phyloP scores from a whole-genome alignment of 2,329 filamentous ascomycete species.

The Capronia americana region DNA sequence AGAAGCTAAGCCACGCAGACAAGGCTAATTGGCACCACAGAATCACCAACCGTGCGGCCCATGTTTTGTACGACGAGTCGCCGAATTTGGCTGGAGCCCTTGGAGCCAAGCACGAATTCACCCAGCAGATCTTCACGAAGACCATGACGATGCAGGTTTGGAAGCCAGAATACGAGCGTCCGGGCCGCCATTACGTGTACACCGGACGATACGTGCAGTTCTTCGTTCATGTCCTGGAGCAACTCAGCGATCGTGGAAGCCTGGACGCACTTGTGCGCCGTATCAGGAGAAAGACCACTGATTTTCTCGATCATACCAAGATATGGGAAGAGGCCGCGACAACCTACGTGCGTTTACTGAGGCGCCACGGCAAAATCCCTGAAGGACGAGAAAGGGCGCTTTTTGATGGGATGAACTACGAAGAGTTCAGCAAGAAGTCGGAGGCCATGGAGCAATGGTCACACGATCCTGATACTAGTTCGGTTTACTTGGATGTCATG shows the following conservation, averaged over 20 bases:
- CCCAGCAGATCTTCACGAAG: constrained; percentile 87
- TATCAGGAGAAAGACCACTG: constrained; percentile 79
- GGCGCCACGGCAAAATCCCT: constrained; percentile 62
- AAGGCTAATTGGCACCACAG: constrained; percentile 96
- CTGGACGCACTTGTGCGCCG: constrained; percentile 80
- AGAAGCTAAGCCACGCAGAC: constrained; percentile 70
- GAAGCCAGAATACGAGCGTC: constrained; percentile 85
- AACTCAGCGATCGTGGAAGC: constrained; percentile 75
- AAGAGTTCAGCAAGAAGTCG: constrained; percentile 68
- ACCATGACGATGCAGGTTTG: constrained; percentile 94
- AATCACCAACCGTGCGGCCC: constrained; percentile 73
- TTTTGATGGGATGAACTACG: constrained; percentile 68
- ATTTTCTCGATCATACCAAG: constrained; percentile 69
- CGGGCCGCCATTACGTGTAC: constrained; percentile 90
- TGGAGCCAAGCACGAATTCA: constrained; percentile 77
- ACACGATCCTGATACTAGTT: constrained; percentile 55
- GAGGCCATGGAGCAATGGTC: constrained; percentile 66
- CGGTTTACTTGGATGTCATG: constrained; percentile 65
- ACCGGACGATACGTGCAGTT: constrained; percentile 86
- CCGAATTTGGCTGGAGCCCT: constrained; percentile 59
- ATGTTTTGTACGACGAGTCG: constrained; percentile 65
- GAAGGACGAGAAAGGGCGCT: constrained; percentile 68
- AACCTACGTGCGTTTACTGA: constrained; percentile 65
- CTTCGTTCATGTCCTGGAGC: constrained; percentile 75
- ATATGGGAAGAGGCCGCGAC: constrained; percentile 68